Percentiles rank a stretch among this genome's conserved stretches.
These are phyloP conservation scores for Glarea lozoyensis DNA, from an alignment of 495 filamentous ascomycete species.

Conservation along the genomic window DNA sequence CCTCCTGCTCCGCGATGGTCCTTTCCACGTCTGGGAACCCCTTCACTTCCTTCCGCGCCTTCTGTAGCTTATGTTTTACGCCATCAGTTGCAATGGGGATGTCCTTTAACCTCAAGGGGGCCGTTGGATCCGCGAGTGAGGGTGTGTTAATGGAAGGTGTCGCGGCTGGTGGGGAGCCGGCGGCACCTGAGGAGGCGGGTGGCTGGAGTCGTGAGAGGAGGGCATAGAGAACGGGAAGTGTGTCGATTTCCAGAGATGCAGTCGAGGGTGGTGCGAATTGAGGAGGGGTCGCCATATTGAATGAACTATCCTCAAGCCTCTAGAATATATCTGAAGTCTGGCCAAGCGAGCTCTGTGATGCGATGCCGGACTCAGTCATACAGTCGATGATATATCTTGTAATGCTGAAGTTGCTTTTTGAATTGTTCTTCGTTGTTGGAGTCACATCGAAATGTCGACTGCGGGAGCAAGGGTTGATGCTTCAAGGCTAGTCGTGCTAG, in stretches of 20 bases:
- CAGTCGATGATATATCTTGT: neutral
- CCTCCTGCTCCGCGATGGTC: slow-evolving; percentile 66
- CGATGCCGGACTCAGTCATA: neutral
- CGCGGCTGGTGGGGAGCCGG: slow-evolving; percentile 25
- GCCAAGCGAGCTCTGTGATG: no score
- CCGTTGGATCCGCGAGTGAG: slow-evolving; percentile 14
- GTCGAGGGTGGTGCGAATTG: slow-evolving; percentile 16
- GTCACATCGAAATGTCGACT: neutral
- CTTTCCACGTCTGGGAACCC: slow-evolving; percentile 66
- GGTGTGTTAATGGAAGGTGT: slow-evolving; percentile 23
- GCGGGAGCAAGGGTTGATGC: no score
- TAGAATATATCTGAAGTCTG: no score
- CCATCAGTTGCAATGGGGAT: slow-evolving; percentile 63
- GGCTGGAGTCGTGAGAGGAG: slow-evolving; percentile 61
- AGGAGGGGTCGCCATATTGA: slow-evolving; percentile 23
- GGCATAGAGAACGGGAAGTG: slow-evolving; percentile 70
- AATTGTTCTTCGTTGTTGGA: no score
- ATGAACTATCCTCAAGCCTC: no score
- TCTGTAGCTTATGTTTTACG: slow-evolving; percentile 72
- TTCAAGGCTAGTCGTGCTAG: no score
- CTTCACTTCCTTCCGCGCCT: slow-evolving; percentile 58
- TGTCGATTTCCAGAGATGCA: slow-evolving; percentile 53
- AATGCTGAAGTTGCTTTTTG: no score
- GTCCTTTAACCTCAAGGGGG: slow-evolving; percentile 46
- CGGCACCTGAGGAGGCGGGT: slow-evolving; percentile 11